Conservation (phyloP, 225 moss, liverwort and hornwort species). For the Physcomitrium patens region DNA sequence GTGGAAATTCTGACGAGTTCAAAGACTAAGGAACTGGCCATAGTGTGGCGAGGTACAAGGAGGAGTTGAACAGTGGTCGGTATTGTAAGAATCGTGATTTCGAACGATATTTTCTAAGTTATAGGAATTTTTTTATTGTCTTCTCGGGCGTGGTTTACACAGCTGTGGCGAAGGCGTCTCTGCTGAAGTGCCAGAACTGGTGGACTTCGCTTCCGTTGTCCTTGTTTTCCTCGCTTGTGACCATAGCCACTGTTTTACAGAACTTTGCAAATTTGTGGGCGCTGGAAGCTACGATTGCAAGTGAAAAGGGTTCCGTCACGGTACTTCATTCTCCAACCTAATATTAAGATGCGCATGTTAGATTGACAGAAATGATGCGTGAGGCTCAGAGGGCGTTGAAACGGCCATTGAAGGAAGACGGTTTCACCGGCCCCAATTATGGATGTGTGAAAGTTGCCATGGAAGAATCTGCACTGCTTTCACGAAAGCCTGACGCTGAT, state of each 20-base stretch:
- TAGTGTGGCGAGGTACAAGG: conserved; percentile 38
- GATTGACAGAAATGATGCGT: not conserved
- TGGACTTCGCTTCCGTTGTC: conserved; percentile 53
- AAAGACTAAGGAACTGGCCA: conserved; percentile 20
- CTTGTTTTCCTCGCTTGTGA: conserved; percentile 38
- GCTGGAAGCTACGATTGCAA: conserved; percentile 48
- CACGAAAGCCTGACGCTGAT: not conserved
- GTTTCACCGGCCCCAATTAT: no score
- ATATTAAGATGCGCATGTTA: no score
- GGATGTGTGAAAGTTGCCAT: no score
- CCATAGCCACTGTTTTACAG: conserved; percentile 41
- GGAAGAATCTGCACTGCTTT: not conserved
- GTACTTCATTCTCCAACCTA: not conserved
- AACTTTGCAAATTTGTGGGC: conserved; percentile 44
- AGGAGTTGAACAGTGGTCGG: conserved; percentile 37
- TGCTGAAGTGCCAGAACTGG: conserved; percentile 38
- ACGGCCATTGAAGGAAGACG: no score
- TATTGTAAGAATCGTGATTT: conserved; percentile 35
- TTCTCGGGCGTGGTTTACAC: conserved; percentile 53
- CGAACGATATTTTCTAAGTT: conserved; percentile 57
- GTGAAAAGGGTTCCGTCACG: conserved; percentile 40
- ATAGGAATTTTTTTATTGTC: conserved; percentile 46
- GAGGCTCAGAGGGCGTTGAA: not conserved
- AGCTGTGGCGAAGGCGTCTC: conserved; percentile 51
- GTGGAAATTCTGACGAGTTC: not conserved